Conservation (phyloP, 2,329 filamentous ascomycete species). For the Didymellaceae sp. region DNA sequence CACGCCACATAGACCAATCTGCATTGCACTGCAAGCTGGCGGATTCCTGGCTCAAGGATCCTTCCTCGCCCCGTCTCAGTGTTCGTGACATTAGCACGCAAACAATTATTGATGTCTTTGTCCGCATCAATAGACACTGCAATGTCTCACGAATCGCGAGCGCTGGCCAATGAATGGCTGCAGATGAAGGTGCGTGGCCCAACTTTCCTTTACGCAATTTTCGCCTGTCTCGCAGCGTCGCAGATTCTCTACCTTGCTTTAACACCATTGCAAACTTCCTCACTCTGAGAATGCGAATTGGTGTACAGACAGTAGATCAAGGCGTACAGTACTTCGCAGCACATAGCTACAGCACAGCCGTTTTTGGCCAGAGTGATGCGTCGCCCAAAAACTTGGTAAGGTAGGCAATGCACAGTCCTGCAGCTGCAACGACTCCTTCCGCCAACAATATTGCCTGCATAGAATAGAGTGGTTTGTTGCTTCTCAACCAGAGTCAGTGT, state of each 20-base stretch:
- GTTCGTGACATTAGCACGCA: conserved; percentile 24
- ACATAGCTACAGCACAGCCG: not conserved
- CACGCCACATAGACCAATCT: conserved; percentile 9
- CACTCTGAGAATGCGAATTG: not conserved
- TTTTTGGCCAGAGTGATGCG: not conserved
- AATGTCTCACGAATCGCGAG: conserved; percentile 14
- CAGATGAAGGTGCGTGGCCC: conserved; percentile 38
- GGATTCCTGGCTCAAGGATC: conserved; percentile 3
- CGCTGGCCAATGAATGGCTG: conserved; percentile 17
- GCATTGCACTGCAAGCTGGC: conserved; percentile 4
- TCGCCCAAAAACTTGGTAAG: not conserved
- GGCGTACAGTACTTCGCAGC: not conserved
- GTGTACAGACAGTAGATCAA: not conserved
- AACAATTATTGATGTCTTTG: conserved; percentile 1
- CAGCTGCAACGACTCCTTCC: not conserved
- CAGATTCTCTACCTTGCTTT: conserved; percentile 1
- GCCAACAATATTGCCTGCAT: not conserved
- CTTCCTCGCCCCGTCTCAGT: conserved; percentile 19
- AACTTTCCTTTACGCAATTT: conserved; percentile 29
- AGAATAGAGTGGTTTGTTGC: not conserved
- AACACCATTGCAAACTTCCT: not conserved
- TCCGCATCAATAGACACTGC: conserved; percentile 11
- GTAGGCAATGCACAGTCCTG: conserved; percentile 3
- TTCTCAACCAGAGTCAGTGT: not conserved
- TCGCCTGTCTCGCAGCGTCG: conserved; percentile 19